Evolutionary conservation across 148 eudicot genomes (phyloP), one percentile per base, ranked within the genome.

Genomic region (Vaccinium myrtillus): DNA sequence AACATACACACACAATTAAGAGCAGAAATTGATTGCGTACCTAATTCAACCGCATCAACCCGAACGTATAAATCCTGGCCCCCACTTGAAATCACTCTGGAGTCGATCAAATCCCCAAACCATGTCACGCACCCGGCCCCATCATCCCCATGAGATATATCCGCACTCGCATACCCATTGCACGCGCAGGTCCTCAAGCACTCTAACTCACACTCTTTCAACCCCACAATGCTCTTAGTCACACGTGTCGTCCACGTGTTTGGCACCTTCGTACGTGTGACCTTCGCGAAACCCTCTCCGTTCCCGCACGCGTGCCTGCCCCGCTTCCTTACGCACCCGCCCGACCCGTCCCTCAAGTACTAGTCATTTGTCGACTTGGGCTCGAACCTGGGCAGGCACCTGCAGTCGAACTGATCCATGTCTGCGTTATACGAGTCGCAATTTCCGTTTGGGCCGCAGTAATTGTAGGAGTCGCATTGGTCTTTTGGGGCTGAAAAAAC

Each of bases 171-270:
- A 43, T 89, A 92, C 0, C 89, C 94, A 39, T 73, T 53, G 80
- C 93, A 92, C 23, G 89, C 81, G 79, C 94, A 92, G 77, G 91
- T 91, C 27, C 54, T 85, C 79, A 91, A 69, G 84, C 94, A 92
- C 36, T 81, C 81, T 58, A 63, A 32, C 51, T 78, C 79, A 6
- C 94, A 92, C 2, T 86, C 79, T 80, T 88, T 83, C 32, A 78
- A 11, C 18, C 88, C 85, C 56, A 83, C 69, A 55, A 61, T 85
- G 43, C 25, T 59, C 54, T 3, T n/a, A 2, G 87, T 82, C n/a
- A 86, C 85, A 43, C n/a, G 15, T 19, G 91, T 87, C 39, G 74
- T 86, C 4, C 87, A 81, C 0, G 91, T 86, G 84, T 92, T 92
- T 4, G 93, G 94, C 46, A 90, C 8, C 90, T 92, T 91, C n/a